A percentile compares a stretch with the other conserved stretches of the same genome.
phyloP scores from a whole-genome alignment of 2,329 filamentous ascomycete species.

The Grosmannia clavigera region DNA sequence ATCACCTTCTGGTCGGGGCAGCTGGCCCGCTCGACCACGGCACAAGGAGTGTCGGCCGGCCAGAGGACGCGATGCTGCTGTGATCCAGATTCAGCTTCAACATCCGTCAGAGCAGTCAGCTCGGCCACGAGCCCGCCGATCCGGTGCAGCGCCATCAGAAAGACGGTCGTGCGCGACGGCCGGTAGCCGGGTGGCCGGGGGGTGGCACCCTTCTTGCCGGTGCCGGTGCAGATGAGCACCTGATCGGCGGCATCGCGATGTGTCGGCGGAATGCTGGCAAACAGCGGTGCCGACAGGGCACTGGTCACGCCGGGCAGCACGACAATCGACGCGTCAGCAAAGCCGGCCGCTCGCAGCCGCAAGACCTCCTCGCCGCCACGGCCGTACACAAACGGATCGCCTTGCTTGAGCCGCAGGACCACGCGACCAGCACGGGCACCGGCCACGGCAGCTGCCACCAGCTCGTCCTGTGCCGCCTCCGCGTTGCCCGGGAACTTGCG shows the following conservation, averaged over 20 bases:
- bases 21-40: conserved; percentile 84
- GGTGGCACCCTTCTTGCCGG: conserved; percentile 75
- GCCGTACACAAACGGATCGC: conserved; percentile 93
- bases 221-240: conserved; percentile 91
- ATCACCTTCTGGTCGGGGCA: conserved; percentile 93
- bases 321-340: conserved; percentile 40
- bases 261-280: conserved; percentile 77
- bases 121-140: conserved; percentile 61
- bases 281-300: conserved; percentile 74
- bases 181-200: conserved; percentile 74
- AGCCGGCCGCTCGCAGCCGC: conserved; percentile 65
- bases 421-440: conserved; percentile 55
- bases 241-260: conserved; percentile 86
- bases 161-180: conserved; percentile 69
- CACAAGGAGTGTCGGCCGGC: conserved; percentile 72
- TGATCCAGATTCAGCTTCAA: conserved; percentile 11
- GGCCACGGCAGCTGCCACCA: conserved; percentile 64
- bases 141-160: conserved; percentile 89
- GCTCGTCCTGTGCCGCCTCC: conserved; percentile 82
- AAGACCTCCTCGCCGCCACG: conserved; percentile 85
- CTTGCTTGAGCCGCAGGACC: conserved; percentile 87
- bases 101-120: conserved; percentile 38
- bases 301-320: conserved; percentile 88
- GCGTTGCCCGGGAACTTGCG: conserved; percentile 97
- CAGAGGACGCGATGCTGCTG: conserved; percentile 36